Percentiles rank a stretch among this genome's conserved stretches.
phyloP scores from a whole-genome alignment of 1,284 basidiomycete genomes.

The Xerocomus minutiporus region DNA sequence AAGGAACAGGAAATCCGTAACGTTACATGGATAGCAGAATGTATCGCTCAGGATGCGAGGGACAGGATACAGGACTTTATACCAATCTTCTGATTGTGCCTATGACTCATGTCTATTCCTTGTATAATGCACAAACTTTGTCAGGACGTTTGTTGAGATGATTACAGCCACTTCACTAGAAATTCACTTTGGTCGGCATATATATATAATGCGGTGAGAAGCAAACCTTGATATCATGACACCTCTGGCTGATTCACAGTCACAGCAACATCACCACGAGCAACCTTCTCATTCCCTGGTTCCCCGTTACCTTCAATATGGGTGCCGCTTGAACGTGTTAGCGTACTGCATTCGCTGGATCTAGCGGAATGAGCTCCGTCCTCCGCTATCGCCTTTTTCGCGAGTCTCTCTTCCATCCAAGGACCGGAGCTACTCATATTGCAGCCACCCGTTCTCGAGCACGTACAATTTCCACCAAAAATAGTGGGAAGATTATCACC shows the following conservation, averaged over 20 bases:
- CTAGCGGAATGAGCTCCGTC: not conserved
- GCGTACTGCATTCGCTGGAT: slow-evolving; percentile 3
- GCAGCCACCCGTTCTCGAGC: slow-evolving; percentile 52
- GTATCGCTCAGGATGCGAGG: slow-evolving; percentile 90
- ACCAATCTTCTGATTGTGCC: slow-evolving; percentile 61
- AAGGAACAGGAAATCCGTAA: slow-evolving; percentile 99
- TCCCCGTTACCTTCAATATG: slow-evolving; percentile 1
- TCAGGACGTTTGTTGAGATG: not conserved
- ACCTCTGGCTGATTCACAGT: not conserved
- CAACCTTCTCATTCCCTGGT: slow-evolving; percentile 10
- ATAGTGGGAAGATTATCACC: slow-evolving; percentile 45
- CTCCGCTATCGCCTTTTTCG: slow-evolving; percentile 27
- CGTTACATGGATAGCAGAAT: slow-evolving; percentile 96
- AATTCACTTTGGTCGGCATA: not conserved
- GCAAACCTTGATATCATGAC: slow-evolving; percentile 7
- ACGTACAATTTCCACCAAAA: slow-evolving; percentile 52
- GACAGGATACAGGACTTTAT: slow-evolving; percentile 93
- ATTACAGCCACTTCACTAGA: not conserved
- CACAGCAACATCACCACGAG: not conserved
- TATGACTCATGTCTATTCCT: slow-evolving; percentile 6
- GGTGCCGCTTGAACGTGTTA: slow-evolving; percentile 1
- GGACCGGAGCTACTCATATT: slow-evolving; percentile 59
- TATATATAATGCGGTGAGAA: not conserved
- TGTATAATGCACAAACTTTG: slow-evolving; percentile 6
- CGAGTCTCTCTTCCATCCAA: slow-evolving; percentile 58